phyloP scores from a whole-genome alignment of 2,329 filamentous ascomycete genomes.

The Pestalotiopsis sp. region DNA sequence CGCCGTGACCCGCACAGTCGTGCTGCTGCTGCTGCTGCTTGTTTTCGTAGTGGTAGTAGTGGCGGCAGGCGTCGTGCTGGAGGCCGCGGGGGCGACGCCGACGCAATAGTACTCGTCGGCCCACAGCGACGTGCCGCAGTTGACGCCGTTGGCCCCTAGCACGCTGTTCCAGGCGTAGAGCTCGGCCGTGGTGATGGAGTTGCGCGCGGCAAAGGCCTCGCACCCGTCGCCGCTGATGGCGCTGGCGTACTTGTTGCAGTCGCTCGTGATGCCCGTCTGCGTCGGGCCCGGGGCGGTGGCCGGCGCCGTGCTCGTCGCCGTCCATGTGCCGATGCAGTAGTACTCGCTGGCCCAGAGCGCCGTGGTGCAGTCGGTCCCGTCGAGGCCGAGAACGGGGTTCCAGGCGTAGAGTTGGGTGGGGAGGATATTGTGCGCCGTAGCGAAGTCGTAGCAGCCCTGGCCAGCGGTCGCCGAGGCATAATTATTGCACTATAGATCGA shows the following conservation, averaged over 20 bases:
- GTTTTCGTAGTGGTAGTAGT: neutral
- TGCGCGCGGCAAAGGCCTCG: slow-evolving; percentile 5
- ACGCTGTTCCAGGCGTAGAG: slow-evolving; percentile 12
- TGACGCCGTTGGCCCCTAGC: slow-evolving; percentile 3
- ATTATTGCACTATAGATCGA: neutral
- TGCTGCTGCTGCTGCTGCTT: too few relatives aligned
- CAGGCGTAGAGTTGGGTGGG: slow-evolving; percentile 2
- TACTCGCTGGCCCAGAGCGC: slow-evolving; percentile 14
- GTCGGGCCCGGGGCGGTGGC: slow-evolving; percentile 22
- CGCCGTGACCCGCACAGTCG: slow-evolving; percentile 3
- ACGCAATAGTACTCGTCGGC: slow-evolving; percentile 14
- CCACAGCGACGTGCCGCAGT: slow-evolving; percentile 13
- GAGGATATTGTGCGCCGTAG: neutral
- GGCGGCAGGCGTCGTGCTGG: neutral
- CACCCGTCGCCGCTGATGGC: slow-evolving; percentile 25
- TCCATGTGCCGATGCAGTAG: slow-evolving; percentile 7
- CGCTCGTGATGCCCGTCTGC: slow-evolving; percentile 23
- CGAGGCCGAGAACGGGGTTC: slow-evolving; percentile 12
- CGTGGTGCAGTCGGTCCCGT: slow-evolving; percentile 11
- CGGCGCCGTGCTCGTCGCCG: neutral
- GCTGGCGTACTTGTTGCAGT: slow-evolving; percentile 28
- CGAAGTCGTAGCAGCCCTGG: slow-evolving; percentile 1
- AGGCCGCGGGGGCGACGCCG: neutral
- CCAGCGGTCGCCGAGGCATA: neutral
- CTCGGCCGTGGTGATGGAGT: slow-evolving; percentile 1